Evolutionary conservation across 129 eudicot genomes (phyloP).

Genomic region (Escallonia rubra): DNA sequence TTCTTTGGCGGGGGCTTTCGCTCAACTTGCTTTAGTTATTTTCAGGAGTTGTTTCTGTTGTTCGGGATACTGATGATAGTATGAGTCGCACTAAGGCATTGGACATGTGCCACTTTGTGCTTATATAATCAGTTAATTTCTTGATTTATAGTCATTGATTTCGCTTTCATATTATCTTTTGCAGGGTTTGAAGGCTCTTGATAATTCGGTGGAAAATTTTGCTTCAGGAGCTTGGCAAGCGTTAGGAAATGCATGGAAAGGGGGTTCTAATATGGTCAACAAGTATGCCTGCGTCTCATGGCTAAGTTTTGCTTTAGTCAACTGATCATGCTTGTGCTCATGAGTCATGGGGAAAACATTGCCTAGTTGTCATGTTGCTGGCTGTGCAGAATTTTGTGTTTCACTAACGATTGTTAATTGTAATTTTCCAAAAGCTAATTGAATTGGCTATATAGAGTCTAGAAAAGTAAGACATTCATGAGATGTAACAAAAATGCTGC

Average conservation of each 20-base stretch:
- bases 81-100: neutral
- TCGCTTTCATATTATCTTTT: conserved; percentile 4
- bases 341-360: neutral
- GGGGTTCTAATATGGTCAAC: conserved; percentile 62
- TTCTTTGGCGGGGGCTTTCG: too few species aligned
- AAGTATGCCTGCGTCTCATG: conserved; percentile 38
- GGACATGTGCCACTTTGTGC: neutral
- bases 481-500: too few species aligned
- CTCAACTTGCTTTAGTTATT: too few species aligned
- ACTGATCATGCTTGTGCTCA: neutral
- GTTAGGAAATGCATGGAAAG: conserved; percentile 85
- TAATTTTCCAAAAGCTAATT: too few species aligned
- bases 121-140: neutral
- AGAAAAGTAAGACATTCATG: too few species aligned
- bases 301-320: neutral
- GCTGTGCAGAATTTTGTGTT: too few species aligned
- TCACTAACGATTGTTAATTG: too few species aligned
- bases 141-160: neutral
- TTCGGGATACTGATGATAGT: neutral
- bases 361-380: neutral
- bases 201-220: conserved; percentile 70
- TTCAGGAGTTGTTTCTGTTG: too few species aligned
- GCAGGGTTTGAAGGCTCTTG: conserved; percentile 85
- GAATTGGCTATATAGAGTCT: too few species aligned
- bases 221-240: conserved; percentile 99